Evolutionary conservation across 495 filamentous ascomycete species (phyloP).

Genomic region (Penicillium alfredii): DNA sequence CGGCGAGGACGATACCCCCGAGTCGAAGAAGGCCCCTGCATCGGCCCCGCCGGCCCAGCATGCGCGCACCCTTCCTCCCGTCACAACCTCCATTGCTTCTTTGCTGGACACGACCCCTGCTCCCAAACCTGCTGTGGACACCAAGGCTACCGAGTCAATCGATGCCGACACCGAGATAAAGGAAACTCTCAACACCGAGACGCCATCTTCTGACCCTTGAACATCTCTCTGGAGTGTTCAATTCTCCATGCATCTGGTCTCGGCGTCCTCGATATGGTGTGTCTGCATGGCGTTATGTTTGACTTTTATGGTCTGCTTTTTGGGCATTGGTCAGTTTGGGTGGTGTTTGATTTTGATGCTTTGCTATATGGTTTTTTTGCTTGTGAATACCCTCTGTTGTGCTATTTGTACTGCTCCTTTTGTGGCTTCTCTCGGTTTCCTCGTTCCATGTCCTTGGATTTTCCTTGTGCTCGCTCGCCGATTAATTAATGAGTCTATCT

Average conservation of each 20-base stretch:
- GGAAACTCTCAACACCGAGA: constrained; percentile 59
- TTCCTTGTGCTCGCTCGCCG: too few species aligned
- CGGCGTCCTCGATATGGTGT: constrained; percentile 14
- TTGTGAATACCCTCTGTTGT: too few species aligned
- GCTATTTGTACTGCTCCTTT: too few species aligned
- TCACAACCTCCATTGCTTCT: constrained; percentile 26
- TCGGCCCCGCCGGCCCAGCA: constrained; percentile 6
- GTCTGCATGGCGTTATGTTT: constrained; percentile 6
- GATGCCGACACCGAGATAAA: constrained; percentile 48
- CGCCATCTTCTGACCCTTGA: too few species aligned
- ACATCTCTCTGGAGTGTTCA: too few species aligned
- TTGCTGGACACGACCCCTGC: constrained; percentile 24
- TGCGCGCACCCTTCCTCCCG: constrained; percentile 4
- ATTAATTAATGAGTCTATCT: too few species aligned
- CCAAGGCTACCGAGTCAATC: constrained; percentile 5
- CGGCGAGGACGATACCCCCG: constrained; percentile 35
- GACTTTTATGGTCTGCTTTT: constrained; percentile 1
- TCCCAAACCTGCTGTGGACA: constrained; percentile 3
- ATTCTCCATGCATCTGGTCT: constrained; percentile 20
- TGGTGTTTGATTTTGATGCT: too few species aligned
- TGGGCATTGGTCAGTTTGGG: too few species aligned
- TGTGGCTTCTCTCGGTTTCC: too few species aligned
- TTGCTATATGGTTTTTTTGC: too few species aligned
- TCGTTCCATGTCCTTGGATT: too few species aligned
- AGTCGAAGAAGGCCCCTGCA: constrained; percentile 17